A percentile compares a stretch with the other conserved stretches of the same genome.
These are phyloP conservation scores for Colletotrichum australisinense DNA, from an alignment of 2,329 filamentous ascomycete genomes.

Conservation along the genomic window DNA sequence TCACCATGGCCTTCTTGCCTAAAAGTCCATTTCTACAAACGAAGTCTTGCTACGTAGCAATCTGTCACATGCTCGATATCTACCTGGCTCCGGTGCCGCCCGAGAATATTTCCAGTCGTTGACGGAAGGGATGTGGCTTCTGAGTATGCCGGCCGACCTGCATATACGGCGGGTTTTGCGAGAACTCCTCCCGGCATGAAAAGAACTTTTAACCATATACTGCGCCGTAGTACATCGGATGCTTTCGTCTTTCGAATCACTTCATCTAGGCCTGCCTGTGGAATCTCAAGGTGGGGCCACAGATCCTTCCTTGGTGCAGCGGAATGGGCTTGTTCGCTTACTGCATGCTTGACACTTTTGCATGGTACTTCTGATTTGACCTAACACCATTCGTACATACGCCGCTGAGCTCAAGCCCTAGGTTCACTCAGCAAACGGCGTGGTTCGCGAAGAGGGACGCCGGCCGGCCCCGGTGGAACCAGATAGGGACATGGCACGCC, in stretches of 20 bases:
- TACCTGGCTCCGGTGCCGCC: not conserved
- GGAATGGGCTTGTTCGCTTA: conserved; percentile 13
- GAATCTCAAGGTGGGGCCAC: not conserved
- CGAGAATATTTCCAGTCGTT: not conserved
- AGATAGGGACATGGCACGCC: not conserved
- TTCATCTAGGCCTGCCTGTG: conserved; percentile 25
- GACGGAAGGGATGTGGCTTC: not conserved
- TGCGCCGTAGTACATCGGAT: conserved; percentile 5
- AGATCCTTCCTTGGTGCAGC: conserved; percentile 8
- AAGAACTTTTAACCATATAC: not conserved
- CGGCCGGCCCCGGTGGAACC: not conserved
- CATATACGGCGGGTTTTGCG: not conserved
- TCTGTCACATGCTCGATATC: conserved; percentile 7
- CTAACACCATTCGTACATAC: not conserved
- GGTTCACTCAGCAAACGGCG: not conserved
- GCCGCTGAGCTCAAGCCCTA: not conserved
- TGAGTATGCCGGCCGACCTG: not conserved
- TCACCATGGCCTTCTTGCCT: not conserved
- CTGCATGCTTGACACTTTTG: conserved; percentile 9
- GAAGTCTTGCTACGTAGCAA: not conserved
- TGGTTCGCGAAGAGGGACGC: not conserved
- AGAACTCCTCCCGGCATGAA: not conserved
- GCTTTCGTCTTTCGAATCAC: conserved; percentile 2
- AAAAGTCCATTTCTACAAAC: not conserved
- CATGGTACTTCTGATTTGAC: not conserved